Conservation (phyloP, 192 early-diverging fungal species). For the Oehlia diaphana region DNA sequence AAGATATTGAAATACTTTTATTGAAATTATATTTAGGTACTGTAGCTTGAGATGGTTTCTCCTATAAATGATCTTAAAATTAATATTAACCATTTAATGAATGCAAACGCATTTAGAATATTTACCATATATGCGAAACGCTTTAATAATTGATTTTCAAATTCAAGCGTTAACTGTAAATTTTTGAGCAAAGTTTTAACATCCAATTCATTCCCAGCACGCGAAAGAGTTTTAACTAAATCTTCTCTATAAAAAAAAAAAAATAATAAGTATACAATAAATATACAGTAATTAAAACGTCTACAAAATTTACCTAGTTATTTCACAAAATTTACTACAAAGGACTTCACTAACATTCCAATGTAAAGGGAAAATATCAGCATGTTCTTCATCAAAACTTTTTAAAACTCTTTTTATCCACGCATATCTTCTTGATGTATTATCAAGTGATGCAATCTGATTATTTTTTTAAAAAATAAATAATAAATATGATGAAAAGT, state of each 20-base stretch:
- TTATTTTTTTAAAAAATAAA: too few relatives aligned
- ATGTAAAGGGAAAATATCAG: constrained; percentile 70
- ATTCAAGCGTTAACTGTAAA: constrained; percentile 83
- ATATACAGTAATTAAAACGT: background rate
- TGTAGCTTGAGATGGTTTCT: background rate
- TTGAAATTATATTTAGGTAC: constrained; percentile 56
- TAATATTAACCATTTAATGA: background rate
- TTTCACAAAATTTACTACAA: constrained; percentile 77
- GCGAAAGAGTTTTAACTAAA: constrained; percentile 64
- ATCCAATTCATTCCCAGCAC: constrained; percentile 51
- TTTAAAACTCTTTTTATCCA: constrained; percentile 91
- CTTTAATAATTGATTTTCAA: constrained; percentile 82
- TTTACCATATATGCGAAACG: constrained; percentile 62
- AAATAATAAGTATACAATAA: background rate
- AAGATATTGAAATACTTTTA: constrained; percentile 76
- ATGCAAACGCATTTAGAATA: background rate
- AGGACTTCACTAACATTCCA: constrained; percentile 79
- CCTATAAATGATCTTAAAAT: background rate
- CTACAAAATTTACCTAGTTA: constrained; percentile 63
- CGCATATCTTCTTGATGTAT: constrained; percentile 85
- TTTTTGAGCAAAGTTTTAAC: constrained; percentile 75
- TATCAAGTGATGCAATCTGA: constrained; percentile 83
- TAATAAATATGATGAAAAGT: background rate
- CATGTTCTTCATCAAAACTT: constrained; percentile 88
- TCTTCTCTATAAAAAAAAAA: constrained; percentile 48